Percentiles rank a stretch among this genome's conserved stretches.
These are phyloP conservation scores for Cyclotella choctawhatcheeana DNA, from an alignment of 108 stramenopile species.

Conservation along the genomic window DNA sequence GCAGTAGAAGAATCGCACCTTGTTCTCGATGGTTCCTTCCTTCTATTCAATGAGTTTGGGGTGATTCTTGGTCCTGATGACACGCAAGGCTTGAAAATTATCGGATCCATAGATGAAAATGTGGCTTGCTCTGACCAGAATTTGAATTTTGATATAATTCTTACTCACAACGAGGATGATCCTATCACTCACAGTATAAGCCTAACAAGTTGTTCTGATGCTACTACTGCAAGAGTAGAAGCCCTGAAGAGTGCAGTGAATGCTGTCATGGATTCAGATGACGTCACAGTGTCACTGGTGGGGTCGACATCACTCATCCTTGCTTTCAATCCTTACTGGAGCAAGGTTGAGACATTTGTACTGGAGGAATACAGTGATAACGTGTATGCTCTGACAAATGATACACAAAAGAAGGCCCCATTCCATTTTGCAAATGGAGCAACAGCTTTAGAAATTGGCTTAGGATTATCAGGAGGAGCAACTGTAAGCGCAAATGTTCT, in stretches of 20 bases:
- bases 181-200: background rate
- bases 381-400: conserved; percentile 19
- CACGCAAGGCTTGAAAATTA: conserved; percentile 5
- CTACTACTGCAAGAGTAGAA: background rate
- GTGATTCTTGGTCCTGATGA: conserved; percentile 28
- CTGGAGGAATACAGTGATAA: background rate
- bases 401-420: conserved; percentile 9
- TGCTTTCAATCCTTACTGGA: conserved; percentile 28
- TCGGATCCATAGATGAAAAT: background rate
- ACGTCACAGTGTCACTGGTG: conserved; percentile 9
- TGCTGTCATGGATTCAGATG: conserved; percentile 1
- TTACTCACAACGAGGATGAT: background rate
- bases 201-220: background rate
- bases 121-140: background rate
- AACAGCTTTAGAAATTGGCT: background rate
- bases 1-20: conserved; percentile 22
- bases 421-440: conserved; percentile 31
- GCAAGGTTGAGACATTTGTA: conserved; percentile 10
- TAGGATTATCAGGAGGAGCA: conserved; percentile 18
- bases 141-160: background rate
- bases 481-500: conserved; percentile 27
- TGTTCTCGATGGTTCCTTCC: conserved; percentile 7
- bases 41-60: conserved; percentile 17
- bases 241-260: background rate
- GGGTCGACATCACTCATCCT: conserved; percentile 5